These are phyloP conservation scores for Penicillium coffeae DNA, from an alignment of 495 filamentous ascomycete species.

Conservation along the genomic window DNA sequence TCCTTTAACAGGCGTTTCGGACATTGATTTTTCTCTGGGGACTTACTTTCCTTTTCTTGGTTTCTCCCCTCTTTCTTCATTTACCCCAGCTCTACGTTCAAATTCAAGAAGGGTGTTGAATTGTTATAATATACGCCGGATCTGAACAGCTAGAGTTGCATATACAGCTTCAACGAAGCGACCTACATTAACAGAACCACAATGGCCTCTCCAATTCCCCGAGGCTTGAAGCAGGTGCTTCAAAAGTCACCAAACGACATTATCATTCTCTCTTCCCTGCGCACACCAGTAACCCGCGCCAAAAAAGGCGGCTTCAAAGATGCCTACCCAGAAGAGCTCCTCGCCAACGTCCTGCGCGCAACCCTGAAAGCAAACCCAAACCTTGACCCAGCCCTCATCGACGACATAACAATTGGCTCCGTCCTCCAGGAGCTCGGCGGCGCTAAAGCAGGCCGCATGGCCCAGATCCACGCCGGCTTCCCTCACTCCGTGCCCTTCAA, in stretches of 20 bases:
- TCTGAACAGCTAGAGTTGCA: not conserved
- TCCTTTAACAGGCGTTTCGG: conserved; percentile 17
- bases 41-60: conserved; percentile 9
- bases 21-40: conserved; percentile 10
- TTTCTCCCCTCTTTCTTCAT: not conserved
- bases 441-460: conserved; percentile 88
- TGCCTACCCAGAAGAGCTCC: conserved; percentile 85
- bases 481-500: conserved; percentile 69
- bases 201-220: conserved; percentile 56
- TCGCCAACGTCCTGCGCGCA: conserved; percentile 74
- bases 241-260: conserved; percentile 76
- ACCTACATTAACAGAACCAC: not conserved
- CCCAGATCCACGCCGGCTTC: conserved; percentile 75
- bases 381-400: conserved; percentile 65
- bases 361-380: conserved; percentile 73
- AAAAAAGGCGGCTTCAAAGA: conserved; percentile 82
- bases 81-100: no score
- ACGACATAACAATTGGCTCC: conserved; percentile 82
- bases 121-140: not conserved
- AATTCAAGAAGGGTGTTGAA: not conserved
- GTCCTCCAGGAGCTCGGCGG: conserved; percentile 89
- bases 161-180: not conserved
- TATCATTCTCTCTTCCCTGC: conserved; percentile 83
- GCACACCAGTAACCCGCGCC: conserved; percentile 79
- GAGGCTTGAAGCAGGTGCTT: conserved; percentile 72